These are phyloP conservation scores for Aureobasidium sp. DNA, from an alignment of 2,329 filamentous ascomycete species.

Conservation along the genomic window DNA sequence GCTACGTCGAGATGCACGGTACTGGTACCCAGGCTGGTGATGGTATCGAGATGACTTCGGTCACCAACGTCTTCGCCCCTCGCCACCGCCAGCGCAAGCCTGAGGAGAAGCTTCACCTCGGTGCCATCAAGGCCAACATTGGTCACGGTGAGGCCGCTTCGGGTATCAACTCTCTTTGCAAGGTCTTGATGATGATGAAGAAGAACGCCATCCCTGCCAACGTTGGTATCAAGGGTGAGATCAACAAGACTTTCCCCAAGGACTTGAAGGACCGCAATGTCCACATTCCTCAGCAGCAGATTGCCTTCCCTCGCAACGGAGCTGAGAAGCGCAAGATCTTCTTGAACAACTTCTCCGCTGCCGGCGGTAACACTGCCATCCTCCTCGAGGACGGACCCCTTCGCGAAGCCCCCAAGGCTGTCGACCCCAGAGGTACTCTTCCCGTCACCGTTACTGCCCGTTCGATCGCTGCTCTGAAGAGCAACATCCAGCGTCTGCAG, in stretches of 20 bases:
- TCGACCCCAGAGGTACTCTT: slow-evolving; percentile 42
- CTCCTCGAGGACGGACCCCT: slow-evolving; percentile 47
- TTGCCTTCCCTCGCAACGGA: slow-evolving; percentile 41
- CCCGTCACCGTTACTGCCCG: slow-evolving; percentile 45
- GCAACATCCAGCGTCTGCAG: slow-evolving; percentile 44
- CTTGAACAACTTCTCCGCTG: slow-evolving; percentile 49
- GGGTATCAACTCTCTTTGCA: slow-evolving; percentile 48
- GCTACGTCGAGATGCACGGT: slow-evolving; percentile 84
- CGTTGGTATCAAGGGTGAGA: slow-evolving; percentile 49
- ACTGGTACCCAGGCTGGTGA: slow-evolving; percentile 84
- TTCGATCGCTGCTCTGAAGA: slow-evolving; percentile 46
- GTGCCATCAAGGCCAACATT: slow-evolving; percentile 50
- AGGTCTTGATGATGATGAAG: slow-evolving; percentile 49
- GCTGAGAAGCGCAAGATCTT: slow-evolving; percentile 44
- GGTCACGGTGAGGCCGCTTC: slow-evolving; percentile 50
- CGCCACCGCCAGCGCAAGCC: slow-evolving; percentile 43
- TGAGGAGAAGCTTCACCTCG: slow-evolving; percentile 46
- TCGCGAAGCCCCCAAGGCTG: slow-evolving; percentile 32
- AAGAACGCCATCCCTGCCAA: slow-evolving; percentile 49
- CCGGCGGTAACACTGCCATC: slow-evolving; percentile 48
- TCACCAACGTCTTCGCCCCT: slow-evolving; percentile 58
- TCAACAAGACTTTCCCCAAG: slow-evolving; percentile 50
- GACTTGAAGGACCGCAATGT: slow-evolving; percentile 47
- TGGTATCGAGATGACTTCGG: slow-evolving; percentile 72
- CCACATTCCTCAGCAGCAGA: slow-evolving; percentile 42